phyloP scores from a whole-genome alignment of 2,329 filamentous ascomycete species.

The Aspergillus hortae region DNA sequence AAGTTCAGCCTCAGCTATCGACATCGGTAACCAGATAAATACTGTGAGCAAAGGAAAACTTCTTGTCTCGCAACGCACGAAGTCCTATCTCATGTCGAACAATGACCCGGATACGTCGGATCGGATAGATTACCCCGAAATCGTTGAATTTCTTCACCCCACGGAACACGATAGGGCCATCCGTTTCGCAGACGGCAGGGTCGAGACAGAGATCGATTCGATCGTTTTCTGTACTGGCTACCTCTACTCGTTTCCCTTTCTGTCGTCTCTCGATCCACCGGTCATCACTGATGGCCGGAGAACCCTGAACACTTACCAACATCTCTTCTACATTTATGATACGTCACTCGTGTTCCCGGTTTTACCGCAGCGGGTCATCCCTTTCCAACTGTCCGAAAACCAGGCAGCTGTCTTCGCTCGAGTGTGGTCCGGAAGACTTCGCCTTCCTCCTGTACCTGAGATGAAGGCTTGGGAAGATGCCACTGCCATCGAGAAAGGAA shows the following conservation, averaged over 20 bases:
- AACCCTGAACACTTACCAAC: constrained; percentile 70
- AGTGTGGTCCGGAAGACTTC: constrained; percentile 68
- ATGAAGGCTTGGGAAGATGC: constrained; percentile 68
- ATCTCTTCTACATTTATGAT: constrained; percentile 71
- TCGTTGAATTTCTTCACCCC: constrained; percentile 54
- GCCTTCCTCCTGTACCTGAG: constrained; percentile 57
- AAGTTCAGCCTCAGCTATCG: constrained; percentile 77
- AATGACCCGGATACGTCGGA: constrained; percentile 33
- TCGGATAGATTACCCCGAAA: constrained; percentile 57
- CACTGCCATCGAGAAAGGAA: constrained; percentile 42
- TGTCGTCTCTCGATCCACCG: constrained; percentile 48
- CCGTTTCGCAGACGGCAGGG: constrained; percentile 61
- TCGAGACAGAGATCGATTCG: constrained; percentile 67
- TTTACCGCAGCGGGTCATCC: constrained; percentile 79
- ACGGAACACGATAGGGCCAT: constrained; percentile 54
- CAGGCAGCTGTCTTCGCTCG: constrained; percentile 75
- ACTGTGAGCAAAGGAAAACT: constrained; percentile 57
- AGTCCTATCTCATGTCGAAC: constrained; percentile 43
- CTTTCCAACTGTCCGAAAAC: constrained; percentile 75
- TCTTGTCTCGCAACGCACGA: constrained; percentile 58
- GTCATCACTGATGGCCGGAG: constrained; percentile 66
- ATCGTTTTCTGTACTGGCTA: constrained; percentile 89
- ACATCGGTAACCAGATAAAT: constrained; percentile 76
- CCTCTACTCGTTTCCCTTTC: constrained; percentile 77
- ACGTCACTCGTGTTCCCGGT: constrained; percentile 76